Evolutionary conservation across 768 basidiomycete species (phyloP).

Genomic region (Auriscalpium orientale): DNA sequence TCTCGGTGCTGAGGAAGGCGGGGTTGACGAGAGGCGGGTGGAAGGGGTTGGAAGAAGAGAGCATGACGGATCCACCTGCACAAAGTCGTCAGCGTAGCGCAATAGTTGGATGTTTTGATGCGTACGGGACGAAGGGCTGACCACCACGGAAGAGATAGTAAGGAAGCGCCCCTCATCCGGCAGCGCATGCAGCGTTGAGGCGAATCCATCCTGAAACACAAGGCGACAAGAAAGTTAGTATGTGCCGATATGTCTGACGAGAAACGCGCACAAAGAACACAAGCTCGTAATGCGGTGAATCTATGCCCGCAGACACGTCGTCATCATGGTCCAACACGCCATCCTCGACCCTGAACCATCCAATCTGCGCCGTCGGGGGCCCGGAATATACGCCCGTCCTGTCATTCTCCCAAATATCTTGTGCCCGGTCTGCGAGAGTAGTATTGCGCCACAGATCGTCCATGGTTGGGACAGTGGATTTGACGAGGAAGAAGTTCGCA

Average conservation of each 20-base stretch:
- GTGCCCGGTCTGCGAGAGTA: background rate
- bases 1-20: constrained; percentile 28
- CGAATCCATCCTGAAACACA: background rate
- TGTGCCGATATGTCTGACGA: no score
- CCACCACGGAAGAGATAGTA: constrained; percentile 2
- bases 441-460: background rate
- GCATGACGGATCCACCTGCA: constrained; percentile 29
- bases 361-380: background rate
- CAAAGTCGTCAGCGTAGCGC: background rate
- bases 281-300: background rate
- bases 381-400: background rate
- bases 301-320: background rate
- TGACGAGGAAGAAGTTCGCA: background rate
- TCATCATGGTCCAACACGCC: background rate
- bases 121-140: constrained; percentile 4
- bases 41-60: constrained; percentile 41
- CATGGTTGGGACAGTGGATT: background rate
- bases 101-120: background rate
- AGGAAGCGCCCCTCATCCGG: background rate
- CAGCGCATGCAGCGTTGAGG: background rate
- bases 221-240: background rate
- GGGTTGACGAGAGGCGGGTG: constrained; percentile 42
- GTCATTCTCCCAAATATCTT: background rate
- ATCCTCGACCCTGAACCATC: background rate
- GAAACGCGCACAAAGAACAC: background rate